A percentile compares a stretch with the other conserved stretches of the same genome.
phyloP scores from a whole-genome alignment of 2,329 filamentous ascomycete genomes.

The Cladophialophora immunda region DNA sequence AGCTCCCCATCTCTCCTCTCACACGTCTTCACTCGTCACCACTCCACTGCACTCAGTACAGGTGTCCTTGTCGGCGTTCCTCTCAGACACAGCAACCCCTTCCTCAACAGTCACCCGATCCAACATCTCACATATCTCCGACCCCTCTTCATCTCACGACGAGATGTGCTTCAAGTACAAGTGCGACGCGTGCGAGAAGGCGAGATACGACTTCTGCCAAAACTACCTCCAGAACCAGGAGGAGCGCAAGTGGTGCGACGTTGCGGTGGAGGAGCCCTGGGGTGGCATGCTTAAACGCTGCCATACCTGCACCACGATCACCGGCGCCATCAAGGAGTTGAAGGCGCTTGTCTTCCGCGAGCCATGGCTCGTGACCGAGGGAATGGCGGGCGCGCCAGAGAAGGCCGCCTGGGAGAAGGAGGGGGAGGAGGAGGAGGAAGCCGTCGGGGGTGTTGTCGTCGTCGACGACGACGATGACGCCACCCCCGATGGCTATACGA shows the following conservation, averaged over 20 bases:
- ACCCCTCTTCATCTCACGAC: background rate
- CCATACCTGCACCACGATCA: slow-evolving; percentile 30
- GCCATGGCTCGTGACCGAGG: slow-evolving; percentile 36
- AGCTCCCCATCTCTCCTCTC: background rate
- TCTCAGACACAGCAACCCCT: background rate
- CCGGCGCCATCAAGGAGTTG: slow-evolving; percentile 29
- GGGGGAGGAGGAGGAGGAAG: slow-evolving; percentile 10
- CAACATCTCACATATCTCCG: slow-evolving; percentile 1
- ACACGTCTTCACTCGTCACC: background rate
- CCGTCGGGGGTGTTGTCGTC: background rate
- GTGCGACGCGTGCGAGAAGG: slow-evolving; percentile 26
- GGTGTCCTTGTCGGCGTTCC: background rate
- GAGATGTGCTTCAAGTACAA: slow-evolving; percentile 33
- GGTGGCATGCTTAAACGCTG: slow-evolving; percentile 18
- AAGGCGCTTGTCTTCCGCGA: slow-evolving; percentile 28
- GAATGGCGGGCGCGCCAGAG: slow-evolving; percentile 32
- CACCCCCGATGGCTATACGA: slow-evolving; percentile 28
- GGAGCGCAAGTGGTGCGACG: slow-evolving; percentile 15
- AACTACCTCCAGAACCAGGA: slow-evolving; percentile 14
- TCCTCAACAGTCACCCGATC: background rate
- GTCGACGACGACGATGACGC: slow-evolving; percentile 23
- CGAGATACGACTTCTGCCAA: slow-evolving; percentile 23
- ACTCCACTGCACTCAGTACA: background rate
- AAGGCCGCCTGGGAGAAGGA: slow-evolving; percentile 35
- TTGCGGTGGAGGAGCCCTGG: slow-evolving; percentile 24